A percentile compares a stretch with the other conserved stretches of the same genome.
Conservation (phyloP, 345 rosid genomes). For the Gossypium rotundifolium region DNA sequence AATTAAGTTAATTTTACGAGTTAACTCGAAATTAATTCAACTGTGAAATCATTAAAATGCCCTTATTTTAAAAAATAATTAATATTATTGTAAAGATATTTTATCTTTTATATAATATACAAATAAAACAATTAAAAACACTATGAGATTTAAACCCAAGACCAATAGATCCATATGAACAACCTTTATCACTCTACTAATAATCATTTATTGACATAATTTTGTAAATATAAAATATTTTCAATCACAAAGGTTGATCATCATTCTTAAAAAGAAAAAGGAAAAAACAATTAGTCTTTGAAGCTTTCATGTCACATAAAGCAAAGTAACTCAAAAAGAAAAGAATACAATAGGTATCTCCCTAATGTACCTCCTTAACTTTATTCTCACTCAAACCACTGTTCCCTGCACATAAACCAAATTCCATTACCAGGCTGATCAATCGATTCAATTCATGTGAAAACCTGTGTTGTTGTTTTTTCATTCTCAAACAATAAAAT, state of each 20-base stretch:
- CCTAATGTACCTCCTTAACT: background rate
- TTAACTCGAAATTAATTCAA: background rate
- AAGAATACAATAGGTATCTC: constrained; percentile 7
- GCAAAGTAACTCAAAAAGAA: constrained; percentile 1
- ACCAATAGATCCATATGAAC: fast-evolving
- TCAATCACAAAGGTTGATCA: too few species aligned
- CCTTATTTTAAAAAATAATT: too few species aligned
- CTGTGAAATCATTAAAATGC: too few species aligned
- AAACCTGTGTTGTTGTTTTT: background rate
- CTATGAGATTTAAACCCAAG: too few species aligned
- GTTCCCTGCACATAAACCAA: background rate
- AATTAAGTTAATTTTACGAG: background rate
- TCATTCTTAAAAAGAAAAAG: background rate
- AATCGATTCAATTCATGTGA: background rate
- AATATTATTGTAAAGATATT: too few species aligned
- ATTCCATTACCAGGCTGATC: background rate
- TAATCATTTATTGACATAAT: too few species aligned
- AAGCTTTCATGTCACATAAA: background rate
- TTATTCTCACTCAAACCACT: constrained; percentile 15
- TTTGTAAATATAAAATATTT: too few species aligned
- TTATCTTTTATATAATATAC: too few species aligned
- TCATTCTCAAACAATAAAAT: constrained; percentile 1
- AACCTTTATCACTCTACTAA: too few species aligned
- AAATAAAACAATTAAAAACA: too few species aligned
- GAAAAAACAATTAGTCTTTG: background rate